Evolutionary conservation across 306 rosid species (phyloP).

Genomic region (Pterocarpus santalinus): DNA sequence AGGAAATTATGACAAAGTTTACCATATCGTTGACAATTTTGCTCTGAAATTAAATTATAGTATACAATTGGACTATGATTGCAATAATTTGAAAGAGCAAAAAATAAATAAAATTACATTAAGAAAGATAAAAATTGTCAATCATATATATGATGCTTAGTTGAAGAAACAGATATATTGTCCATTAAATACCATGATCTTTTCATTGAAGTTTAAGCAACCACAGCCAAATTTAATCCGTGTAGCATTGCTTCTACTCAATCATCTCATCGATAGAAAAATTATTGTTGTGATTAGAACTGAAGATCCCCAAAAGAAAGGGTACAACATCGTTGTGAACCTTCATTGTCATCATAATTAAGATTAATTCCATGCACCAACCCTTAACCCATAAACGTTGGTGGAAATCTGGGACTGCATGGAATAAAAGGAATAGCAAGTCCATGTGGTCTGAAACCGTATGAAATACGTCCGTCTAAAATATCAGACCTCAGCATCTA

Average conservation of each 20-base stretch:
- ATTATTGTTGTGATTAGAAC: background rate
- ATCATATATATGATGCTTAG: background rate
- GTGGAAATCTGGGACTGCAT: background rate
- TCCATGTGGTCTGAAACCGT: background rate
- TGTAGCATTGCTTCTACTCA: constrained; percentile 17
- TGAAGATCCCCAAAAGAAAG: background rate
- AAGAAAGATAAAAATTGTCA: background rate
- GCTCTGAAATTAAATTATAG: background rate
- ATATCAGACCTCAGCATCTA: background rate
- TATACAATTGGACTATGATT: background rate
- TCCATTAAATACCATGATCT: background rate
- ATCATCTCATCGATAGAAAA: background rate
- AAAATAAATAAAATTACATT: background rate
- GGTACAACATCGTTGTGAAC: background rate
- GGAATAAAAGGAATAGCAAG: background rate
- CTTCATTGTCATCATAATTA: constrained; percentile 17
- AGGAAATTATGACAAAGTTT: background rate
- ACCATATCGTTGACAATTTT: background rate
- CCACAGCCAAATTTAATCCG: background rate
- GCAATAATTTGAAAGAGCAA: background rate
- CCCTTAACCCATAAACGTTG: background rate
- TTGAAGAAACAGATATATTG: background rate
- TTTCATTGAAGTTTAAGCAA: constrained; percentile 14
- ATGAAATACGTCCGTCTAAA: background rate
- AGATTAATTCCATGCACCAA: background rate